Base-by-base conservation (phyloP, 2,329 filamentous ascomycete genomes). In the Rutstroemia sp. region DNA sequence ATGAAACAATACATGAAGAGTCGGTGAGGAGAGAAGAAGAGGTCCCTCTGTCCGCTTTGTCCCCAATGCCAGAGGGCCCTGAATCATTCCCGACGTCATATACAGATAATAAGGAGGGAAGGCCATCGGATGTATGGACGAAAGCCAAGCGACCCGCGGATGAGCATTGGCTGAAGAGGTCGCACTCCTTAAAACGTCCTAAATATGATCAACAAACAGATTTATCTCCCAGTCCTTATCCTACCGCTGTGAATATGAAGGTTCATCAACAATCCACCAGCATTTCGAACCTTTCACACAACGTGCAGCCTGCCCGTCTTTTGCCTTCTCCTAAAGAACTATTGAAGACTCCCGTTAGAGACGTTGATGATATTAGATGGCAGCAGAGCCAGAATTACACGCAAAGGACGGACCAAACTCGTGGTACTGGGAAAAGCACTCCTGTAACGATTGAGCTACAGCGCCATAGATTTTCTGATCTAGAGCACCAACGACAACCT, bases 131-230 rank as follows among this genome's bases (percentile, higher is more conserved):
- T 12, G 46, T 5, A 16, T 57, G 37, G 10, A 57, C 49, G 25
- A 50, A 55, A 12, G 59, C 41, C 23, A 68, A 66, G 51, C 57
- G 63, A 47, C 34, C 56, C 16, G 51, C 51, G 14, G 58, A 68
- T 55, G 41, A 55, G 23, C 41, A 61, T 44, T 70, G 68, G 68
- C 58, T 70, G 16, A 69, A 66, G 50, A 66, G 65, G 14, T 64
- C 66, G 5, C 62, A 66, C 52, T 54, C 64, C 30, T 65, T 63
- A 2, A 69, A 69, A 59, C 61, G 65, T 18, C 59, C 67, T 58
- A 61, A 63, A 27, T 68, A 66, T 65, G 66, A 67, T 41, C 55
- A 54, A 12, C 60, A 63, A 38, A 56, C 59, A 23, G 42, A 59
- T 12, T 57, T 63, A 9, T 63, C 67, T n/a, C 68, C 67, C 14